Evolutionary conservation across 192 early-diverging fungal species (phyloP), one percentile per base, ranked within the genome.

Genomic region (Fimicolochytrium jonesii): DNA sequence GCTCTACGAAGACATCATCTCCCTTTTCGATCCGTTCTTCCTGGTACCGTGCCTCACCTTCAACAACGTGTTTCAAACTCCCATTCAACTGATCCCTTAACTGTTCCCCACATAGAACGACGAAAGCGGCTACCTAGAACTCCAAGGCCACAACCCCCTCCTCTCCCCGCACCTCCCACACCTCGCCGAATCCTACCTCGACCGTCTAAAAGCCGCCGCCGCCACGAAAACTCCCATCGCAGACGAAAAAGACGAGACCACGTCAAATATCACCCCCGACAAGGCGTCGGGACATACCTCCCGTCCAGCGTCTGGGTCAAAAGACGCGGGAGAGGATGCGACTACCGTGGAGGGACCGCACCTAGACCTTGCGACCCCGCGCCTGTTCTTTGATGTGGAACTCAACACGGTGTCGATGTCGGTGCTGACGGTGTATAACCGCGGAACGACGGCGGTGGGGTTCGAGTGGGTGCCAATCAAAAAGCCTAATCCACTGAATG

Each of bases 351-450:
- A 15, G 31, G 53, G 53, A 29, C 62, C 62, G 22, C 23, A 17
- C 15, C 52, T 64, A 6, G 25, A 15, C 4, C 52, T 64, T 20
- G 35, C 62, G 15, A 37, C 28, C 10, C 28, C 22, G 17, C 62
- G 49, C 5, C 56, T 82, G 46, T 50, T 63, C 0, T 82, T 76
- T 66, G 29, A 57, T 25, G 62, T 61, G 3, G 25, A 59, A 7
- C 37, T 78, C 36, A 47, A 67, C n/a, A 53, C 72, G 41, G 71
- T 75, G 7, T 49, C 62, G 7, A 45, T 61, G 7, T 68, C 69
- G 3, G 68, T 78, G 23, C 29, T 82, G 42, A 78, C 74, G 28
- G 64, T 82, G 0, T 73, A 82, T 50, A 82, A 82, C 37, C 46
- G 48, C n/a, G 74, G 74, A 0, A 59, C 53, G 20, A 70, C 47